phyloP scores from a whole-genome alignment of 1,284 basidiomycete species.

The Xanthoconium separans region DNA sequence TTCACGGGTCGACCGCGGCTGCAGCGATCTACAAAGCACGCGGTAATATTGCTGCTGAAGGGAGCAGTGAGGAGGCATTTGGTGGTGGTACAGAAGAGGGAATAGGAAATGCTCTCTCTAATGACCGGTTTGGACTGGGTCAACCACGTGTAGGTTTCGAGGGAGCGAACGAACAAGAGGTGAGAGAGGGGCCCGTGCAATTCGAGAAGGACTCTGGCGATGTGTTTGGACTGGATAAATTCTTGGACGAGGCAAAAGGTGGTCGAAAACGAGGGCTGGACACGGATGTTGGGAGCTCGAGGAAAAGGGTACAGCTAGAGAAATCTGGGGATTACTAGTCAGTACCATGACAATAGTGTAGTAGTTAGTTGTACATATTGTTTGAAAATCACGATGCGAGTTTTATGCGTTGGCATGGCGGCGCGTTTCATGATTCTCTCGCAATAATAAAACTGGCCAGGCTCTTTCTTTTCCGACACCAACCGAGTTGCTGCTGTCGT shows the following conservation, averaged over 20 bases:
- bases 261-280: slow-evolving; percentile 90
- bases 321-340: slow-evolving; percentile 59
- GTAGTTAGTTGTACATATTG: too few species aligned
- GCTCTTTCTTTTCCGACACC: not conserved
- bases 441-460: not conserved
- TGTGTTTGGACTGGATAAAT: slow-evolving; percentile 98
- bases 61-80: slow-evolving; percentile 85
- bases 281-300: slow-evolving; percentile 64
- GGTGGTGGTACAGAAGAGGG: slow-evolving; percentile 95
- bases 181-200: slow-evolving; percentile 93
- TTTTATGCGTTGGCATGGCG: slow-evolving; percentile 28
- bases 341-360: too few species aligned
- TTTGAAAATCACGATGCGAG: too few species aligned
- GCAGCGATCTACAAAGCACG: slow-evolving; percentile 97
- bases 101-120: slow-evolving; percentile 84
- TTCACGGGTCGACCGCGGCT: slow-evolving; percentile 93
- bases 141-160: slow-evolving; percentile 85
- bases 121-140: slow-evolving; percentile 95
- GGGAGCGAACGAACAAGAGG: slow-evolving; percentile 80
- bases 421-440: not conserved
- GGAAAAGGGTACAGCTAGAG: slow-evolving; percentile 74
- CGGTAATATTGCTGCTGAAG: slow-evolving; percentile 66
- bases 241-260: slow-evolving; percentile 95
- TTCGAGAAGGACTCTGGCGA: slow-evolving; percentile 98
- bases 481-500: not conserved